Evolutionary conservation across 2,329 filamentous ascomycete genomes (phyloP).

Genomic region (Purpureocillium lavendulum): DNA sequence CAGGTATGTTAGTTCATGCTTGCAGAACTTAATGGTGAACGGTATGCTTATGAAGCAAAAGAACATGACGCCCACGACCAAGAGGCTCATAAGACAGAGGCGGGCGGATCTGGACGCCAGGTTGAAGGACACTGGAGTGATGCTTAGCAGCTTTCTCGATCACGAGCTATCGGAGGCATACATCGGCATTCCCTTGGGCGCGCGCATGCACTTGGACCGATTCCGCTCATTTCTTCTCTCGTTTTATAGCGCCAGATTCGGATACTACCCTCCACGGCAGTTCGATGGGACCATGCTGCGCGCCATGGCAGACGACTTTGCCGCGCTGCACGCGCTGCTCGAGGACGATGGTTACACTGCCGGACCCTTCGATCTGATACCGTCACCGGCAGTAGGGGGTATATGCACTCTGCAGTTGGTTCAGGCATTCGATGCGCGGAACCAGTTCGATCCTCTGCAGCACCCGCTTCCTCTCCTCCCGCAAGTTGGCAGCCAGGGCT

Average conservation of each 20-base stretch:
- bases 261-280: conserved; percentile 60
- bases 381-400: conserved; percentile 52
- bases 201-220: conserved; percentile 59
- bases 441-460: conserved; percentile 49
- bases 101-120: conserved; percentile 57
- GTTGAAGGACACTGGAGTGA: conserved; percentile 46
- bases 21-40: no score
- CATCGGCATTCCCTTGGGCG: conserved; percentile 53
- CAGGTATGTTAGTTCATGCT: conserved; percentile 35
- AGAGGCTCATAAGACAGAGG: conserved; percentile 55
- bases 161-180: conserved; percentile 60
- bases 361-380: conserved; percentile 32
- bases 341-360: conserved; percentile 51
- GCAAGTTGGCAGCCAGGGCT: conserved; percentile 15
- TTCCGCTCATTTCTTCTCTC: conserved; percentile 62
- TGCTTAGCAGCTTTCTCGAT: conserved; percentile 60
- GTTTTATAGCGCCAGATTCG: conserved; percentile 59
- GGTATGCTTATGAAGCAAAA: conserved; percentile 19
- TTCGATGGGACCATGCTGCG: conserved; percentile 40
- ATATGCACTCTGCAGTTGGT: conserved; percentile 64
- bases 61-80: conserved; percentile 44
- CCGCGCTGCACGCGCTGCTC: conserved; percentile 61
- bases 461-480: conserved; percentile 64
- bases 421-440: conserved; percentile 54
- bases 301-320: conserved; percentile 61